Evolutionary conservation across 768 basidiomycete genomes (phyloP).

Genomic region (Rhodotorula taiwanensis): DNA sequence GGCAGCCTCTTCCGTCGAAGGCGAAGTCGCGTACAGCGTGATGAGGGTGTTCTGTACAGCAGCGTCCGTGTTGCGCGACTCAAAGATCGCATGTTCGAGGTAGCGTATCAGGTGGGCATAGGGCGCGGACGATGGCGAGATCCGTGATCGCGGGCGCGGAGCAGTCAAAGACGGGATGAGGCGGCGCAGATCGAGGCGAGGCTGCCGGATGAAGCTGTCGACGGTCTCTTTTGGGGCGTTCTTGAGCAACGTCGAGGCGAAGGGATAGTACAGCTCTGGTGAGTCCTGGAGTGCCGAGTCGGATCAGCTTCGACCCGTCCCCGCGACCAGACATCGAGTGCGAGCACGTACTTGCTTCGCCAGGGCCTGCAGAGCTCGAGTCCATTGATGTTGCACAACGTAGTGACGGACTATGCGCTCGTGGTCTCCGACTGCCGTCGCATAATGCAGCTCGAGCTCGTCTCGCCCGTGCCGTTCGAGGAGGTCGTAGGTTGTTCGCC

Average conservation of each 20-base stretch:
- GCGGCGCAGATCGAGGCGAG: conserved; percentile 68
- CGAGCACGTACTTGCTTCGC: conserved; percentile 21
- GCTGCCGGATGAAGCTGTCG: conserved; percentile 82
- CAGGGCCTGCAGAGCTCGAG: conserved; percentile 24
- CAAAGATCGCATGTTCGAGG: conserved; percentile 74
- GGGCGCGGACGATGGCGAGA: conserved; percentile 37
- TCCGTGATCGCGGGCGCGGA: conserved; percentile 58
- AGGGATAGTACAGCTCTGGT: conserved; percentile 84
- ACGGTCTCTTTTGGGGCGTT: conserved; percentile 82
- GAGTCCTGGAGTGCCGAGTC: conserved; percentile 55
- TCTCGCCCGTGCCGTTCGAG: conserved; percentile 88
- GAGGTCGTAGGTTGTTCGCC: conserved; percentile 78
- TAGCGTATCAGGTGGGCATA: conserved; percentile 70
- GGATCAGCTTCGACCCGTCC: too few relatives aligned
- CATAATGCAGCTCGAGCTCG: conserved; percentile 86
- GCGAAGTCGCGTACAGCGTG: conserved; percentile 65
- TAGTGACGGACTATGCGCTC: conserved; percentile 83
- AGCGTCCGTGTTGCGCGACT: conserved; percentile 68
- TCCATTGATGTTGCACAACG: conserved; percentile 57
- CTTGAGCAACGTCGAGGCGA: conserved; percentile 77
- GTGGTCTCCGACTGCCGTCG: conserved; percentile 69
- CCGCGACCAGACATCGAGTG: neutral
- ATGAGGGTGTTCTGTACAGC: conserved; percentile 91
- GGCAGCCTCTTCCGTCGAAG: conserved; percentile 42
- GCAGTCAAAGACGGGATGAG: conserved; percentile 83